Percentiles rank a stretch among this genome's conserved stretches.
Evolutionary conservation across 1,139 yeast species (phyloP).

Genomic region (Saccharomycopsis hybrid): DNA sequence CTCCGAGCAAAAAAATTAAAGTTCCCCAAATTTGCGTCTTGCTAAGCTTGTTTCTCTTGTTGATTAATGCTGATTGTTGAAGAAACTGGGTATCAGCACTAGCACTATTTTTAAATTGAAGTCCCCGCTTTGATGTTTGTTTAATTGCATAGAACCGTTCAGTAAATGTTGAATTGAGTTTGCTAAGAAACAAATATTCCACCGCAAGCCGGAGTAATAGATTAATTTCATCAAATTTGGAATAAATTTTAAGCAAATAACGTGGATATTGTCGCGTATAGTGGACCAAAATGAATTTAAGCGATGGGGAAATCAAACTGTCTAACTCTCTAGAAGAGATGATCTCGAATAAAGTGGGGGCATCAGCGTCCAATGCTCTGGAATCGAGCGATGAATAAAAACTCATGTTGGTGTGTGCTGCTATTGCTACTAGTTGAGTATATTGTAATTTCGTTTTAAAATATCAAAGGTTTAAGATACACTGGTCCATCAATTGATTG

Average conservation of each 20-base stretch:
- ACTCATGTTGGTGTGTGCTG: conserved; percentile 44
- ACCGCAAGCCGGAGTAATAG: conserved; percentile 54
- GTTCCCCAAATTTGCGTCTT: conserved; percentile 50
- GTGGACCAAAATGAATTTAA: conserved; percentile 73
- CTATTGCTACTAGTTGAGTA: too few species aligned
- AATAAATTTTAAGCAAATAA: conserved; percentile 53
- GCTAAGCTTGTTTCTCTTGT: conserved; percentile 49
- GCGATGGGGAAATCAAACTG: conserved; percentile 70
- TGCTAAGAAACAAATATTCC: conserved; percentile 64
- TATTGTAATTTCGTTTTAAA: too few species aligned
- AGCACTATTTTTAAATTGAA: conserved; percentile 19
- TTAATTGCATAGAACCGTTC: conserved; percentile 91
- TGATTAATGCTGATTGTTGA: conserved; percentile 36
- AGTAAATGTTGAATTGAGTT: conserved; percentile 83
- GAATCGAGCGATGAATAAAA: conserved; percentile 78
- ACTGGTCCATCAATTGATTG: too few species aligned
- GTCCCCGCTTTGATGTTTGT: conserved; percentile 36
- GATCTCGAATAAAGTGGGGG: conserved; percentile 80
- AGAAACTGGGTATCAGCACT: neutral
- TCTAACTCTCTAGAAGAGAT: conserved; percentile 78
- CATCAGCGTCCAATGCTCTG: conserved; percentile 61
- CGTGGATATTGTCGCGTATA: conserved; percentile 78
- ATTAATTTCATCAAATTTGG: conserved; percentile 73
- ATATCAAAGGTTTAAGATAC: too few species aligned
- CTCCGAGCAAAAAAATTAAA: conserved; percentile 55